Base-by-base conservation (phyloP, 2,329 filamentous ascomycete genomes). In the Trichoderma arundinaceum region DNA sequence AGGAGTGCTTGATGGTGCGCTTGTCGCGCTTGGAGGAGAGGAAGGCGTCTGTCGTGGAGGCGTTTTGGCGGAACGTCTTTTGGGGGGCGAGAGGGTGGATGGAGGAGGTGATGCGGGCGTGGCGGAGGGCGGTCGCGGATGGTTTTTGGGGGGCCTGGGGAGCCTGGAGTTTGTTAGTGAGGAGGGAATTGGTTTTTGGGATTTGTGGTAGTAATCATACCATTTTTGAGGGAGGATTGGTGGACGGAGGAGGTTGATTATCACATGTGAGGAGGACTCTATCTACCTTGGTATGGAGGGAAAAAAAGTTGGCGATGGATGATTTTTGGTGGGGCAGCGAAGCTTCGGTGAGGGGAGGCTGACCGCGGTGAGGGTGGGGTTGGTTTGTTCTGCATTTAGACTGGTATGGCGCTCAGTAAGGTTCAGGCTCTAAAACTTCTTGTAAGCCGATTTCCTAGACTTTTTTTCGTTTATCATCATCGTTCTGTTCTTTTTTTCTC, bases 11-110 rank as follows among this genome's bases (percentile, higher is more conserved):
- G 72, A 96, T 92, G 39, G 84, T 81, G 28, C 90, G 90, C 81
- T 94, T 96, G 81, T 96, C 92, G 74, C 86, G 89, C 79, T 97
- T 98, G 69, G 84, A 88, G 63, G 88, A 85, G 67, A 88, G 81
- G 77, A 94, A 94, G 67, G 76, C 69, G 74, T 88, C 84, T 52
- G 81, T 77, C 13, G 84, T 81, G 54, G 79, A 74, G 70, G 84
- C 82, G 71, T 83, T 79, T 56, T 79, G 74, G 60, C 83, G 84
- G 75, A 84, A 83, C 12, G 81, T 79, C 72, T 83, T 84, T 74
- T 81, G 78, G 58, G 85, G 83, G 22, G 82, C 76, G 68, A 84
- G 80, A 10, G 82, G 81, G 74, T 84, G 80, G 71, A 81, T 77
- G 71, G 80, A 72, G 71, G 78, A 81, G 67, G 81, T 79, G 52